Conservation (phyloP, 2,329 filamentous ascomycete species). For the Paracamarosporium sp. region DNA sequence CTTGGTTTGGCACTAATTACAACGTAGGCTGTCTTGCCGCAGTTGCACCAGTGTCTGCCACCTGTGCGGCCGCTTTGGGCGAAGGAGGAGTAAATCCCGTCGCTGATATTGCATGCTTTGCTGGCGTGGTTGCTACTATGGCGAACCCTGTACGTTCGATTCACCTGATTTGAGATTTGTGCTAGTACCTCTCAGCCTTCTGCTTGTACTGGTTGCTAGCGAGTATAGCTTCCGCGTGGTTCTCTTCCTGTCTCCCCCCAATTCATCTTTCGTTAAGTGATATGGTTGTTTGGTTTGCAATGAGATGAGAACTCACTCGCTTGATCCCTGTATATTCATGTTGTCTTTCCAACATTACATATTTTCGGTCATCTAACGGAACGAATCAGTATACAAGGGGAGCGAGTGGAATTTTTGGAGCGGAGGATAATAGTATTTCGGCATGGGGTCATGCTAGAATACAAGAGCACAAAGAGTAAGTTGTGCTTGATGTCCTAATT, state of each 20-base stretch:
- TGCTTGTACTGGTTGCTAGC: slow-evolving; percentile 8
- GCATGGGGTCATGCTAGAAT: too few species aligned
- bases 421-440: too few species aligned
- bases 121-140: slow-evolving; percentile 10
- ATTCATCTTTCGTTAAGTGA: background rate
- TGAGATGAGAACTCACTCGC: background rate
- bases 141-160: slow-evolving; percentile 11
- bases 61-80: slow-evolving; percentile 17
- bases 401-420: too few species aligned
- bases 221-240: too few species aligned
- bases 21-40: slow-evolving; percentile 15
- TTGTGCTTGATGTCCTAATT: too few species aligned
- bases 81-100: slow-evolving; percentile 16
- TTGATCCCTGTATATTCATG: background rate
- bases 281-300: background rate
- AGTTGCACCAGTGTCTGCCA: slow-evolving; percentile 15
- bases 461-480: too few species aligned
- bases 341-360: background rate
- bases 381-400: too few species aligned
- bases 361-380: too few species aligned
- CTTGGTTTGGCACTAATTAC: background rate
- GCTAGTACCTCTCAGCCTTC: slow-evolving; percentile 8
- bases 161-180: background rate
- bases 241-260: too few species aligned
- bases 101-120: slow-evolving; percentile 20